Conservation (phyloP, 345 rosid genomes). For the Citrus maxima region DNA sequence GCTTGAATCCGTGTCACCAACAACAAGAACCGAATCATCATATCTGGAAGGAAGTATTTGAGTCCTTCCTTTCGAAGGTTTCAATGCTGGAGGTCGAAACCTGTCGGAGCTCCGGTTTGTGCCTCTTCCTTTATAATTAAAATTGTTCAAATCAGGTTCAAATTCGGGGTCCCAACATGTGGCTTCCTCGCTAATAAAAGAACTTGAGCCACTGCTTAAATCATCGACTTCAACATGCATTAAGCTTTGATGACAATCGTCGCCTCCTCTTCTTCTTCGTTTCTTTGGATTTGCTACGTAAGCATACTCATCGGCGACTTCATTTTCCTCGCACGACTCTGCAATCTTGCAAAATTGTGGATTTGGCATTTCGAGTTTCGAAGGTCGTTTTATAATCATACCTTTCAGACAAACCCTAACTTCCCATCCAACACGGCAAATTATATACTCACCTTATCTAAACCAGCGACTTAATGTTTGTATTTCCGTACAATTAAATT, state of each 20-base stretch:
- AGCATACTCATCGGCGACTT: slow-evolving; percentile 29
- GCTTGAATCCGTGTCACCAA: slow-evolving; percentile 33
- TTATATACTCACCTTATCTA: background rate
- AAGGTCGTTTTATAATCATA: slow-evolving; percentile 65
- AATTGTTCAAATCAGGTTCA: slow-evolving; percentile 26
- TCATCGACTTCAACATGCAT: slow-evolving; percentile 37
- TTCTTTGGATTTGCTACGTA: slow-evolving; percentile 48
- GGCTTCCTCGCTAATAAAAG: slow-evolving; percentile 41
- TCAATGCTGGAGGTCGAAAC: slow-evolving; percentile 28
- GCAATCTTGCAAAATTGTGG: slow-evolving; percentile 54
- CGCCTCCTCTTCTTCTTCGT: slow-evolving; percentile 31
- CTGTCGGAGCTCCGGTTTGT: slow-evolving; percentile 27
- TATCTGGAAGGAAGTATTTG: slow-evolving; percentile 55
- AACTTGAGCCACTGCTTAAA: slow-evolving; percentile 42
- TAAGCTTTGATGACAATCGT: slow-evolving; percentile 25
- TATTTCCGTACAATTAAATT: slow-evolving; percentile 15
- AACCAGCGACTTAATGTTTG: slow-evolving; percentile 5
- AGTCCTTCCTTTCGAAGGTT: slow-evolving; percentile 51
- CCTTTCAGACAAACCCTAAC: slow-evolving; percentile 40
- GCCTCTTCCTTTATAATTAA: slow-evolving; percentile 14
- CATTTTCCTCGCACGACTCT: slow-evolving; percentile 36
- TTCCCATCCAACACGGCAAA: slow-evolving; percentile 24
- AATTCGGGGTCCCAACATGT: slow-evolving; percentile 32
- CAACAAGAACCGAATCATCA: slow-evolving; percentile 41
- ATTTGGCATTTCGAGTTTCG: slow-evolving; percentile 54